Evolutionary conservation across 2,329 filamentous ascomycete genomes (phyloP).

Genomic region (Monosporascus sp.): DNA sequence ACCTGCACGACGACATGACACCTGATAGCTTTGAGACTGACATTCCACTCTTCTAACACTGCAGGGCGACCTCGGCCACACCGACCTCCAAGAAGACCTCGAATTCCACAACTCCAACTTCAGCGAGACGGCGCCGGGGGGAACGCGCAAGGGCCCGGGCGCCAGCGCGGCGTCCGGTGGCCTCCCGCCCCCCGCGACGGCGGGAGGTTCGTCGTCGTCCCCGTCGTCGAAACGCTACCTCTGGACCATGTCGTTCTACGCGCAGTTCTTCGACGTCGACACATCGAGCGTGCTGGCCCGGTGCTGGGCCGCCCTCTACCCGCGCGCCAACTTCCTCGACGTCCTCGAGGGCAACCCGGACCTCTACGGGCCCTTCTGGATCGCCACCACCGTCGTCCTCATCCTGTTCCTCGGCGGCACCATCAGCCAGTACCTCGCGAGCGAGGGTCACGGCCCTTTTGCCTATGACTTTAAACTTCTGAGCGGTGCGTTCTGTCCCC

Average conservation of each 20-base stretch:
- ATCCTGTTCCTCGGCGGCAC: conserved; percentile 95
- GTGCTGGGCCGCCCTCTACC: conserved; percentile 85
- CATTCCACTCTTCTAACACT: not conserved
- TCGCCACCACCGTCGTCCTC: conserved; percentile 93
- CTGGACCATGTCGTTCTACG: conserved; percentile 90
- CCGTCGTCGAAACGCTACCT: conserved; percentile 72
- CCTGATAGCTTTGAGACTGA: conserved; percentile 6
- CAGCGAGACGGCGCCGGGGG: conserved; percentile 55
- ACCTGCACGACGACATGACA: not conserved
- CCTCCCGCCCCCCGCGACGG: conserved; percentile 54
- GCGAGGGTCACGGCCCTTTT: conserved; percentile 66
- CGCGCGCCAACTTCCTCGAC: conserved; percentile 91
- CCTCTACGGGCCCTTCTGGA: conserved; percentile 96
- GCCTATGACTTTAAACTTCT: conserved; percentile 87
- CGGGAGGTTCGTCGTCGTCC: conserved; percentile 19
- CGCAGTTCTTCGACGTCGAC: conserved; percentile 98
- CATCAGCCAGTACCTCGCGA: conserved; percentile 82
- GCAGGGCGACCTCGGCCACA: conserved; percentile 95
- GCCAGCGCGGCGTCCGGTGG: conserved; percentile 37
- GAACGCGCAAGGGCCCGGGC: conserved; percentile 37
- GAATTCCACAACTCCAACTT: conserved; percentile 97
- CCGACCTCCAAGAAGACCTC: conserved; percentile 96
- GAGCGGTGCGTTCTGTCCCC: conserved; percentile 56
- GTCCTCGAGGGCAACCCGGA: conserved; percentile 96
- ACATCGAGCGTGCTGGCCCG: conserved; percentile 82